Evolutionary conservation across 768 basidiomycete genomes (phyloP), one percentile per base, ranked within the genome.

Genomic region (Suillus hirtellus): DNA sequence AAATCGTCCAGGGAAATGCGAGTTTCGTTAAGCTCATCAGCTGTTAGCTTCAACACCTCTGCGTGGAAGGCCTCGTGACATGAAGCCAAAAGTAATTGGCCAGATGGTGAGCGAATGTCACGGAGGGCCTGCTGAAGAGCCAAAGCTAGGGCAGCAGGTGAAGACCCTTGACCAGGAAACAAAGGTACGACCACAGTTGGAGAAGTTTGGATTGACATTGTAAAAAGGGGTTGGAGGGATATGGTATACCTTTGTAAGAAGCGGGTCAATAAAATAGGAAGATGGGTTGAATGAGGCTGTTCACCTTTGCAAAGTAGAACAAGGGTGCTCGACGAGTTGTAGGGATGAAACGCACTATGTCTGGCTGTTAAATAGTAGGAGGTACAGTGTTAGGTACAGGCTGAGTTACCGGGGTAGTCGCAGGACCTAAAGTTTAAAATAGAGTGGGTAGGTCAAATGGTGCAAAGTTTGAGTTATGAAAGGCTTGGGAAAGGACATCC

Each of bases 101-200:
- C 84, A 2, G 73, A 69, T 4, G 80, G 71, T 14, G 80, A 78
- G 34, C 73, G 70, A 19, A 81, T 79, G 64, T 84, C 82, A 37
- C 67, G 71, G 21, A 81, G 61, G 7, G 81, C 80, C 68, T 79
- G 79, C 31, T 76, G 72, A 8, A 73, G 72, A 17, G 76, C 74
- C 38, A 72, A 69, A 17, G 65, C 60, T 34, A 77, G 65, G 54
- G 75, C 76, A 27, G 76, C 65, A 14, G 73, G 71, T 12, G 76
- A 58, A 3, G 81, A 78, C 3, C 84, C 87, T 68, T 88, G 87
- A 7, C 86, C 86, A 50, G 83, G 78, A 66, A 88, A 88, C 19
- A 86, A 71, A 4, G 84, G 86, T 52, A 88, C 67, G 34, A 67
- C 14, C 63, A 75, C 37, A 7, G 44, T 59, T 24, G n/a, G 21